Evolutionary conservation across 176 grass and related monocot species (phyloP).

Genomic region (Aegilops longissima): DNA sequence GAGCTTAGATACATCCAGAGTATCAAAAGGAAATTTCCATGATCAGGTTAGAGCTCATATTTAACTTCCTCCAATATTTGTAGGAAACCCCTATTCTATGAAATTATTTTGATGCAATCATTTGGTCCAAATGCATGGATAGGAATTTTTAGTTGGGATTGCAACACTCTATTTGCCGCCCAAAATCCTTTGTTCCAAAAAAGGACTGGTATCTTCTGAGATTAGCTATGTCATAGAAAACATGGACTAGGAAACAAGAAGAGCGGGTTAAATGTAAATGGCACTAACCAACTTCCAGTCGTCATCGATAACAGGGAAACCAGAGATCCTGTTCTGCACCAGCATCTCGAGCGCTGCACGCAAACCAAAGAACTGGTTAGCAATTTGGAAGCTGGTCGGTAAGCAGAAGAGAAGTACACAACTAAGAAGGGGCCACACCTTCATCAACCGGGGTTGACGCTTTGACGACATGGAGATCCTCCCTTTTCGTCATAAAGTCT

Average conservation of each 20-base stretch:
- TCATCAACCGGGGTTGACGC: conserved; percentile 56
- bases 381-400: background rate
- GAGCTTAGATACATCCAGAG: background rate
- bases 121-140: background rate
- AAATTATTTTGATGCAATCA: background rate
- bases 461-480: conserved; percentile 66
- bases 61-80: no score
- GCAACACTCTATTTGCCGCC: background rate
- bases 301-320: conserved; percentile 90
- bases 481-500: conserved; percentile 83
- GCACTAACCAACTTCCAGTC: conserved; percentile 67
- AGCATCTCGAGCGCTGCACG: conserved; percentile 64
- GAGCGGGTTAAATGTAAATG: background rate
- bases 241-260: background rate
- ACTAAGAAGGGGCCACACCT: conserved; percentile 41
- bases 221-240: background rate
- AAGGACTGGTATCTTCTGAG: background rate
- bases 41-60: background rate
- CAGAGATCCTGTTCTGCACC: conserved; percentile 72
- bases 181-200: background rate
- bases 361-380: conserved; percentile 15
- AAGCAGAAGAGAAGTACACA: background rate
- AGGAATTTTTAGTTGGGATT: background rate
- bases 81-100: background rate
- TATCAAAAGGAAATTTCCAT: background rate